Evolutionary conservation across 257 asterid genomes (phyloP), one percentile per base, ranked within the genome.

Genomic region (Ajuga chamaepitys): DNA sequence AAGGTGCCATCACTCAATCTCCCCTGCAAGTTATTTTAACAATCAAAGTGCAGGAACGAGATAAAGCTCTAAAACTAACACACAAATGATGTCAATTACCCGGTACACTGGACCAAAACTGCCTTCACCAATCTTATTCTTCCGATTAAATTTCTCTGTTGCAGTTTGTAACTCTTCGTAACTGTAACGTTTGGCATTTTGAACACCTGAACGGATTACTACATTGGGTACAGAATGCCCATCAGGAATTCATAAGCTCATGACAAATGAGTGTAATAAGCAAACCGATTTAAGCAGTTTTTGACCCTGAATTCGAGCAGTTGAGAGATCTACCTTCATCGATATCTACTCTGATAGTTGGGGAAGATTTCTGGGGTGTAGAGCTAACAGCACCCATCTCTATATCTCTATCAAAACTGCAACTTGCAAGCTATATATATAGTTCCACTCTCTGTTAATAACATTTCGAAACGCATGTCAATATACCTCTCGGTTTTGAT

Each of bases 31-130:
- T 35, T 17, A 41, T 17, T 22, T 38, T 57, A n/a, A 32, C 7
- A 20, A 16, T 24, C 12, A 11, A 24, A n/a, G n/a, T n/a, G 56
- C 14, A 38, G 1, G 13, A 32, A 66, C 12, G 20, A 13, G 7
- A 7, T 40, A 34, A 18, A 53, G 44, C 54, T 14, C 13, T 16
- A 13, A n/a, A n/a, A n/a, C n/a, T n/a, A n/a, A n/a, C n/a, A n/a
- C n/a, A n/a, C n/a, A n/a, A n/a, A n/a, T n/a, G n/a, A n/a, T n/a
- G n/a, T n/a, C n/a, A 38, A 58, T 40, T 77, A 87, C 95, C 89
- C 83, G 83, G 81, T 78, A 88, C 28, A 88, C 95, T 1, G 83
- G 75, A 72, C 96, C 96, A 88, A n/a, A n/a, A n/a, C n/a, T n/a
- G n/a, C n/a, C n/a, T n/a, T n/a, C n/a, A n/a, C n/a, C n/a, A n/a